Conservation (phyloP, 768 basidiomycete genomes). For the Kwoniella europaea region DNA sequence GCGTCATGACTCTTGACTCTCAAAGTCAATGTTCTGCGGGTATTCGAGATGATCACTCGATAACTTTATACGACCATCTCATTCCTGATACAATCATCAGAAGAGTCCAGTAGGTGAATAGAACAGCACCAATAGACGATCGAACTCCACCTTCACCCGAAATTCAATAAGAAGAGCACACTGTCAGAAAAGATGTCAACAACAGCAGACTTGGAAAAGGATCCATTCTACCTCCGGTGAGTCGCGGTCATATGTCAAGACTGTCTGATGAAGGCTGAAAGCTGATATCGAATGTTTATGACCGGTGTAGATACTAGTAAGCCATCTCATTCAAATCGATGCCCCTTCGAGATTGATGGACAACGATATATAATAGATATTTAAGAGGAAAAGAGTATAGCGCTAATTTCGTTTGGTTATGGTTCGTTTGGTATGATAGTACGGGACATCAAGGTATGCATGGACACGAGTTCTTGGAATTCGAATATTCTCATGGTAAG, state of each 20-base stretch:
- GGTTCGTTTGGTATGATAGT: constrained; percentile 63
- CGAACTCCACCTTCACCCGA: background rate
- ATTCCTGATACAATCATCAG: background rate
- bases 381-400: too few relatives aligned
- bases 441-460: constrained; percentile 99
- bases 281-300: too few relatives aligned
- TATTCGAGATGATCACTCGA: background rate
- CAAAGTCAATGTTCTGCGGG: background rate
- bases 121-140: background rate
- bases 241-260: too few relatives aligned
- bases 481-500: constrained; percentile 90
- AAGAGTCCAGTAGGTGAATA: background rate
- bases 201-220: constrained; percentile 51
- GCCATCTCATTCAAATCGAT: too few relatives aligned
- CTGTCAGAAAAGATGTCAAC: constrained; percentile 29
- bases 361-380: too few relatives aligned
- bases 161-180: background rate
- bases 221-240: constrained; percentile 59
- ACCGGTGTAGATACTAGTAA: too few relatives aligned
- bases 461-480: constrained; percentile 97
- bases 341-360: too few relatives aligned
- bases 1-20: background rate
- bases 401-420: too few relatives aligned
- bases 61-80: background rate
- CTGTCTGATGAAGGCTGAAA: too few relatives aligned